phyloP scores from a whole-genome alignment of 768 basidiomycete genomes.

The Neoboletus brunneissimus region DNA sequence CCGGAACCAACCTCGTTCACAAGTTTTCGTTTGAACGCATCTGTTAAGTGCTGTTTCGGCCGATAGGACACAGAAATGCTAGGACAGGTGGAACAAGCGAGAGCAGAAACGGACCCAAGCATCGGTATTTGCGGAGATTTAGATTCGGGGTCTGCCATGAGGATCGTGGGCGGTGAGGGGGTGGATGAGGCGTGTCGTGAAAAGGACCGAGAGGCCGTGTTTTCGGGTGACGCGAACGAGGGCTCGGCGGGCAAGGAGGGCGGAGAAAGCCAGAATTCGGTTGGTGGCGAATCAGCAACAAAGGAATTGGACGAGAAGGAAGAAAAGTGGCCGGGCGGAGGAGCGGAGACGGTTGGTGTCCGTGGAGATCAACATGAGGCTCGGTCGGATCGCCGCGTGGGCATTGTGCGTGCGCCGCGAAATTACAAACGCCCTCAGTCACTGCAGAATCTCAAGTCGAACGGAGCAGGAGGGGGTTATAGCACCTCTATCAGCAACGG shows the following conservation, averaged over 20 bases:
- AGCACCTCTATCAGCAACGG: constrained; percentile 10
- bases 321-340: constrained; percentile 7
- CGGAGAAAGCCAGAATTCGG: background rate
- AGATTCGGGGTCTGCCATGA: constrained; percentile 21
- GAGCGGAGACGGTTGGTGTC: constrained; percentile 17
- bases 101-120: background rate
- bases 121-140: constrained; percentile 23
- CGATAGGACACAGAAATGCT: constrained; percentile 7
- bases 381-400: constrained; percentile 46
- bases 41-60: constrained; percentile 5
- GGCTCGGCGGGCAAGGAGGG: constrained; percentile 11
- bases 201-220: constrained; percentile 16
- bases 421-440: constrained; percentile 36
- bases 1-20: background rate
- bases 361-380: constrained; percentile 30
- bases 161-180: constrained; percentile 23
- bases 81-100: background rate
- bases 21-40: background rate
- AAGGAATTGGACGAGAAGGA: background rate
- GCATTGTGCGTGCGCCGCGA: constrained; percentile 34
- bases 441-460: constrained; percentile 27
- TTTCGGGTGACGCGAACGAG: constrained; percentile 20
- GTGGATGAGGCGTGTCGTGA: constrained; percentile 24
- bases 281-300: constrained; percentile 6
- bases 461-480: constrained; percentile 9